Evolutionary conservation across 306 rosid genomes (phyloP).

Genomic region (Canavalia ensiformis): DNA sequence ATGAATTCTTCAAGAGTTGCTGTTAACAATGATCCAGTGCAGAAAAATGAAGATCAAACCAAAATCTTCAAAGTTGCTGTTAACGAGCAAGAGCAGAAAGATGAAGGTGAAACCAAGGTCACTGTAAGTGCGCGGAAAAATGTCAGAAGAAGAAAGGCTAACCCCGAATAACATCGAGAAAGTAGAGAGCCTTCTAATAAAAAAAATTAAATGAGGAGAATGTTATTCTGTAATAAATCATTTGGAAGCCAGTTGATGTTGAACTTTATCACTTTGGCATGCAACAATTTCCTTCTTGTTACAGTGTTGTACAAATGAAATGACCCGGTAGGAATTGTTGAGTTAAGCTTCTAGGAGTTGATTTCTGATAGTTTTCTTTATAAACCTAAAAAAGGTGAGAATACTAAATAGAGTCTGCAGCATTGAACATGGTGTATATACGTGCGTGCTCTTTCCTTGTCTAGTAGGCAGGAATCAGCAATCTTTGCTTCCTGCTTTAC

Average conservation of each 20-base stretch:
- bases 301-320: conserved; percentile 42
- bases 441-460: too few relatives aligned
- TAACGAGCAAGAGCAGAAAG: conserved; percentile 46
- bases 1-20: conserved; percentile 48
- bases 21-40: conserved; percentile 50
- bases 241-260: conserved; percentile 37
- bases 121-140: conserved; percentile 42
- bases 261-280: conserved; percentile 28
- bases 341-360: neutral
- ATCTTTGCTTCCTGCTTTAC: too few relatives aligned
- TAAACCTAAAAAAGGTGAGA: neutral
- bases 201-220: neutral
- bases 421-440: conserved; percentile 13
- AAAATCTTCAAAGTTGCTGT: conserved; percentile 37
- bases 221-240: conserved; percentile 33
- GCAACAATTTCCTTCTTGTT: conserved; percentile 36
- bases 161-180: conserved; percentile 45
- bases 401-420: neutral
- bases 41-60: conserved; percentile 39
- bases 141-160: conserved; percentile 56
- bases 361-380: conserved; percentile 12
- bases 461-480: neutral
- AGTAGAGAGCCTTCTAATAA: conserved; percentile 7
- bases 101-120: conserved; percentile 39
- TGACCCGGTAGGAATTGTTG: conserved; percentile 19